phyloP scores from a whole-genome alignment of 345 rosid genomes.

The Xanthoceras sorbifolium region DNA sequence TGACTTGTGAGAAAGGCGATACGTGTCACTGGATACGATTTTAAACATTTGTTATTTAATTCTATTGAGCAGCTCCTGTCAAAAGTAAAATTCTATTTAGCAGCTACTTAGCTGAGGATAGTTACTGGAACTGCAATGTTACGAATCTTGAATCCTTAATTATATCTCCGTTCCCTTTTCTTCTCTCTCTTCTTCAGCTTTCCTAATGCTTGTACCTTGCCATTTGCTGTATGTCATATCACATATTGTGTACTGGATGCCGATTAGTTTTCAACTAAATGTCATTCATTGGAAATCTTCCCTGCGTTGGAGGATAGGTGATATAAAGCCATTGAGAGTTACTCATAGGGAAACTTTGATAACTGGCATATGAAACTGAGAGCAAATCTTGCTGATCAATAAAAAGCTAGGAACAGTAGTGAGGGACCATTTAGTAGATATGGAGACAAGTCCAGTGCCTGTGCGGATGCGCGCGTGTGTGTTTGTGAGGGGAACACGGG shows the following conservation, averaged over 20 bases:
- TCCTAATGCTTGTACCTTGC: neutral
- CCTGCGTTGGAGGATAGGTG: neutral
- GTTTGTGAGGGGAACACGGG: neutral
- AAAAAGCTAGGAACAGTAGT: neutral
- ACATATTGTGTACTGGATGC: neutral
- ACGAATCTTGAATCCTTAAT: constrained; percentile 3
- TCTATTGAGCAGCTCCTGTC: neutral
- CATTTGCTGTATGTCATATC: neutral
- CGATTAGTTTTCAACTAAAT: neutral
- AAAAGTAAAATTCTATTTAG: neutral
- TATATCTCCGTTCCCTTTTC: neutral
- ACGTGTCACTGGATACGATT: constrained; percentile 5
- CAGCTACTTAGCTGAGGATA: neutral
- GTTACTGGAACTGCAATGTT: constrained; percentile 7
- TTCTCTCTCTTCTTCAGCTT: neutral
- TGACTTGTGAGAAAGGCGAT: constrained; percentile 53
- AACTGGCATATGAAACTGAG: neutral
- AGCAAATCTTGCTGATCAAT: neutral
- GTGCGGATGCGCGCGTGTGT: neutral
- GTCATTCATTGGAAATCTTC: neutral
- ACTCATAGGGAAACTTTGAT: neutral
- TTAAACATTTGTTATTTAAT: constrained; percentile 12
- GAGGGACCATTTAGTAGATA: neutral
- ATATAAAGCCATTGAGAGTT: neutral
- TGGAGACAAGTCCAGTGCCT: neutral